Evolutionary conservation across 805 yeast species (phyloP).

Genomic region (Sugiyamaella lignohabitans): DNA sequence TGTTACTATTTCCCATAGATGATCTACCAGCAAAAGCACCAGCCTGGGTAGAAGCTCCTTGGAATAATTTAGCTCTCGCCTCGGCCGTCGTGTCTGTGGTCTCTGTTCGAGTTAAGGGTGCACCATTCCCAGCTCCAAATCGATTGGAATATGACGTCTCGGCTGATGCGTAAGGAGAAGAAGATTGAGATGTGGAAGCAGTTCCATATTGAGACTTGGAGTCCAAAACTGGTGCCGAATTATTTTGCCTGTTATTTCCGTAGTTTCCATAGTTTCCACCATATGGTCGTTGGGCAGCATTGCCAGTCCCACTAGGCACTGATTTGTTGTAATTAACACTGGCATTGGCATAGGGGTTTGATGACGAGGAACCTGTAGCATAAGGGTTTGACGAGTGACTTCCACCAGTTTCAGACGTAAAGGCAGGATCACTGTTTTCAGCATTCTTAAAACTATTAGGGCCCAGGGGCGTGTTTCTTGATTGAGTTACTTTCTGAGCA

Average conservation of each 20-base stretch:
- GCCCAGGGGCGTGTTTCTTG: neutral
- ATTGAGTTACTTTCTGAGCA: conserved; percentile 38
- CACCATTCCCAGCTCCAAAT: conserved; percentile 13
- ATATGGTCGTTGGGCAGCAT: conserved; percentile 2
- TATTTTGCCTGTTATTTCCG: neutral
- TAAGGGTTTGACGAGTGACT: neutral
- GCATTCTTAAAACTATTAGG: neutral
- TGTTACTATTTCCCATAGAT: neutral
- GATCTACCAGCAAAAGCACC: conserved; percentile 1
- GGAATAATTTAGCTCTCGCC: conserved; percentile 27
- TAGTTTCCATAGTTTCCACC: neutral
- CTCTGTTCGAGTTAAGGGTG: conserved; percentile 16
- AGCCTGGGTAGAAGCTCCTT: conserved; percentile 14
- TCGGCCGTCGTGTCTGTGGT: conserved; percentile 17
- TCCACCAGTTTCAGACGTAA: conserved; percentile 14
- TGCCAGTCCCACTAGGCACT: conserved; percentile 1
- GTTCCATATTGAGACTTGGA: neutral
- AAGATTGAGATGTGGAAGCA: neutral
- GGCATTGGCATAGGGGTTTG: conserved; percentile 14
- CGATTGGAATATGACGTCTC: conserved; percentile 16
- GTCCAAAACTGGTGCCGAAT: neutral
- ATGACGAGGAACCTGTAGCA: neutral
- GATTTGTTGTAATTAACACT: conserved; percentile 4
- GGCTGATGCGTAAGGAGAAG: conserved; percentile 21
- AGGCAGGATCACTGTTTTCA: neutral